phyloP scores from a whole-genome alignment of 345 rosid genomes.

The Linum trigynum region DNA sequence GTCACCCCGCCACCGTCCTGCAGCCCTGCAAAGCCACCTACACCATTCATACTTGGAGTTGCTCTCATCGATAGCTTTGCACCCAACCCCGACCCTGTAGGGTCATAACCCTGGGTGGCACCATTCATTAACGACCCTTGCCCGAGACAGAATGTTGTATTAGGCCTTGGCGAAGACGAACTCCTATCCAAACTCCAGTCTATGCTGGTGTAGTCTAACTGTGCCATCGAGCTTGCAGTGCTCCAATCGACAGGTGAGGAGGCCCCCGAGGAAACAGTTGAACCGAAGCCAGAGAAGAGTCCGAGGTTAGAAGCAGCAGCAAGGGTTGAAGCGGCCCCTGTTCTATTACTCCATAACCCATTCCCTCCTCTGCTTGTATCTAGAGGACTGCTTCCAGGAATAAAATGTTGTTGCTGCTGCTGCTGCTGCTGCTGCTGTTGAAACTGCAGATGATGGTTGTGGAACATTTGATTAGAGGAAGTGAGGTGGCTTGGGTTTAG shows the following conservation, averaged over 20 bases:
- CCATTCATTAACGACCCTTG: constrained; percentile 27
- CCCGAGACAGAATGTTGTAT: constrained; percentile 34
- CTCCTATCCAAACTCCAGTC: constrained; percentile 81
- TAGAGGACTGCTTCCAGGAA: constrained; percentile 28
- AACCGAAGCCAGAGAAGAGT: constrained; percentile 57
- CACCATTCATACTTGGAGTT: constrained; percentile 29
- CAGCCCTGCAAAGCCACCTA: constrained; percentile 28
- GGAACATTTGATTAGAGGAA: constrained; percentile 39
- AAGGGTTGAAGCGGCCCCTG: constrained; percentile 38
- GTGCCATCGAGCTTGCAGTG: constrained; percentile 44
- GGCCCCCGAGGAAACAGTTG: constrained; percentile 45
- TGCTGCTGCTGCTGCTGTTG: constrained; percentile 51
- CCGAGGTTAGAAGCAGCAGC: constrained; percentile 79
- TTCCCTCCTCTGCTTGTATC: constrained; percentile 46
- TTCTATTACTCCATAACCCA: constrained; percentile 40
- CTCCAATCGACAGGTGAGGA: constrained; percentile 70
- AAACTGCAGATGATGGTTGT: constrained; percentile 47
- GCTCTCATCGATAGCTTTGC: constrained; percentile 35
- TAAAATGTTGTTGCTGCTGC: constrained; percentile 47
- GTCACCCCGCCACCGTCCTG: constrained; percentile 30
- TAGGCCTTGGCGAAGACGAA: constrained; percentile 28
- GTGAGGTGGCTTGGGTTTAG: constrained; percentile 29
- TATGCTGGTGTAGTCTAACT: constrained; percentile 50
- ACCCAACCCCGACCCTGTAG: constrained; percentile 26
- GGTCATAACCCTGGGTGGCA: constrained; percentile 23